Percentiles rank a stretch among this genome's conserved stretches.
Evolutionary conservation across 192 early-diverging fungal genomes (phyloP).

Genomic region (Podila epigama): DNA sequence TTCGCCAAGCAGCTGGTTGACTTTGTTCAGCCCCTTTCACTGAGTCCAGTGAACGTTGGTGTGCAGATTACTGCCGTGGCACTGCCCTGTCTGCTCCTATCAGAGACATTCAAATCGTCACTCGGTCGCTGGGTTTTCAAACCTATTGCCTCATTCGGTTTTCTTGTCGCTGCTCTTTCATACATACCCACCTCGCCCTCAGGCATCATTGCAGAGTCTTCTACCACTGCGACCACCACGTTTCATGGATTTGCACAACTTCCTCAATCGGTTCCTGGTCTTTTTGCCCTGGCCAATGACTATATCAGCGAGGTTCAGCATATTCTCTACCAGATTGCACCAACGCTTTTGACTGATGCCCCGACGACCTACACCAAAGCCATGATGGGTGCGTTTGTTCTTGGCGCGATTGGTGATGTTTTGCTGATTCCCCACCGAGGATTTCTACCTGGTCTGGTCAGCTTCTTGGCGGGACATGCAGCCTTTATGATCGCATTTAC

Average conservation of each 20-base stretch:
- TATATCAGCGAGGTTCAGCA: slow-evolving; percentile 18
- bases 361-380: slow-evolving; percentile 35
- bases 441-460: slow-evolving; percentile 35
- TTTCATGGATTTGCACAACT: neutral
- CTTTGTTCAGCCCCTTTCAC: slow-evolving; percentile 15
- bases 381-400: slow-evolving; percentile 32
- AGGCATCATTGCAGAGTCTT: slow-evolving; percentile 3
- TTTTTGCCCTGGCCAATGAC: neutral
- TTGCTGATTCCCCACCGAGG: slow-evolving; percentile 26
- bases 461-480: slow-evolving; percentile 36
- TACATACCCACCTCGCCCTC: slow-evolving; percentile 13
- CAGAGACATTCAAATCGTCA: slow-evolving; percentile 12
- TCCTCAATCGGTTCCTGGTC: neutral
- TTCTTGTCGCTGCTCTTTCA: slow-evolving; percentile 30
- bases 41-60: slow-evolving; percentile 27
- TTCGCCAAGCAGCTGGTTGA: slow-evolving; percentile 12
- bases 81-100: slow-evolving; percentile 28
- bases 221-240: slow-evolving; percentile 2
- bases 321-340: slow-evolving; percentile 10
- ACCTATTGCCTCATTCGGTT: slow-evolving; percentile 40
- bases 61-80: slow-evolving; percentile 44
- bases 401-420: slow-evolving; percentile 36
- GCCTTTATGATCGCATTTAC: slow-evolving; percentile 46
- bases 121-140: slow-evolving; percentile 37
- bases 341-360: neutral